Evolutionary conservation across 805 yeast genomes (phyloP), one percentile per base, ranked within the genome.

Genomic region (Hanseniaspora meyeri): DNA sequence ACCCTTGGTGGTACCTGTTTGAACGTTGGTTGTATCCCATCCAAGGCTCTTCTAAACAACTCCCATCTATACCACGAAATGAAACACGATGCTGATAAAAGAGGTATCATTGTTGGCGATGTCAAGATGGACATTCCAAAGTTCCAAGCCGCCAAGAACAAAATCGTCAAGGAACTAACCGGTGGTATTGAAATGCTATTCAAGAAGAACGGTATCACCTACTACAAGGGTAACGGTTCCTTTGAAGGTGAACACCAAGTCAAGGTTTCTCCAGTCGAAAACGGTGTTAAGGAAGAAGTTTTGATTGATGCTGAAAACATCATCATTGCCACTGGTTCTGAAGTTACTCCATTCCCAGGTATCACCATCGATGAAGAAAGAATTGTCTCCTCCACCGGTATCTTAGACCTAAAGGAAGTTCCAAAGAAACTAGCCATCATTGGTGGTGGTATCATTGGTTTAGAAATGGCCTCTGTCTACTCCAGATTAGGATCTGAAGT

Each of bases 381-480:
- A 76, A 93, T 93, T 63, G 97, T 93, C 56, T 78, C 95, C 39
- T 89, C 97, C 36, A 93, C 99, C 49, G 99, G 99, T 65, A 86
- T 87, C 58, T 74, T 93, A 58, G 72, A 85, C 27, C 78, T 93
- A 65, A 79, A 80, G 70, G 96, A 90, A 76, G 78, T 93, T 59
- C 99, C 99, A 68, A 89, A 93, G 78, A 82, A 78, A 70, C 67
- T 93, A 68, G 85, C 91, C 63, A 82, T 93, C 73, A 91, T 93
- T 66, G 99, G 99, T 70, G 99, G 96, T 74, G 98, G 99, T 78
- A 91, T 93, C 75, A 93, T 93, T 70, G 99, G 99, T 68, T 81
- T 93, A 64, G 99, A 93, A 77, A 93, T 93, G 96, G 98, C 96
- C 61, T 90, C 97, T 29, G 99, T 93, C 49, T 93, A 95, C 84